Evolutionary conservation across 495 filamentous ascomycete genomes (phyloP).

Genomic region (Clavariopsis aquatica): DNA sequence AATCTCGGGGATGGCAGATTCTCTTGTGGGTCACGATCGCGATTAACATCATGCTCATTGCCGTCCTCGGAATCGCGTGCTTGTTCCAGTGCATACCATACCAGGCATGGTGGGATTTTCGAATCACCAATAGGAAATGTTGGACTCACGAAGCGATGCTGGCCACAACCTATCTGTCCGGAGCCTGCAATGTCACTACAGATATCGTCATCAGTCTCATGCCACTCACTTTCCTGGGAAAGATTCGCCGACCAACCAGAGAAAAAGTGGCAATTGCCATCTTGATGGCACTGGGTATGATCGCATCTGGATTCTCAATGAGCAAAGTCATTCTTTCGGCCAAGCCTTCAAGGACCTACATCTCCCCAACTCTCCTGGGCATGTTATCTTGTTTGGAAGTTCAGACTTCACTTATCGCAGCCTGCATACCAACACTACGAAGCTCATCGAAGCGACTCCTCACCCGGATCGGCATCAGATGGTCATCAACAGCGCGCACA

Average conservation of each 20-base stretch:
- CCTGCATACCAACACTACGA: constrained; percentile 38
- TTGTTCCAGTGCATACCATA: constrained; percentile 42
- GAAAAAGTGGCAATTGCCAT: constrained; percentile 41
- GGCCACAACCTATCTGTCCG: constrained; percentile 34
- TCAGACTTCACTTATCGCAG: constrained; percentile 36
- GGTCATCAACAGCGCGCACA: not conserved
- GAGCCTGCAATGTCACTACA: constrained; percentile 37
- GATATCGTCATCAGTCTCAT: constrained; percentile 44
- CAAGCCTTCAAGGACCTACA: not conserved
- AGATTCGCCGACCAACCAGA: constrained; percentile 40
- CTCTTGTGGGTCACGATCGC: constrained; percentile 36
- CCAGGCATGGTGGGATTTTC: constrained; percentile 39
- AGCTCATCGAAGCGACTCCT: constrained; percentile 36
- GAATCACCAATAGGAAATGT: constrained; percentile 33
- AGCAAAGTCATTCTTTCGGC: not conserved
- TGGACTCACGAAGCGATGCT: constrained; percentile 20
- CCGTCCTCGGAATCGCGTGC: constrained; percentile 19
- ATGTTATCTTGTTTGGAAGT: constrained; percentile 17
- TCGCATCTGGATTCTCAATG: constrained; percentile 35
- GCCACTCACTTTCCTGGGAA: constrained; percentile 45
- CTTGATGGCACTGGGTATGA: constrained; percentile 45
- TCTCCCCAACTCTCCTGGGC: constrained; percentile 3
- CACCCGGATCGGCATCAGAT: not conserved
- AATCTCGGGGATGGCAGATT: constrained; percentile 29
- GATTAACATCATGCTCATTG: constrained; percentile 33